Percentiles rank a stretch among this genome's conserved stretches.
Conservation (phyloP, 2,329 filamentous ascomycete genomes). For the Penicillium italicum region DNA sequence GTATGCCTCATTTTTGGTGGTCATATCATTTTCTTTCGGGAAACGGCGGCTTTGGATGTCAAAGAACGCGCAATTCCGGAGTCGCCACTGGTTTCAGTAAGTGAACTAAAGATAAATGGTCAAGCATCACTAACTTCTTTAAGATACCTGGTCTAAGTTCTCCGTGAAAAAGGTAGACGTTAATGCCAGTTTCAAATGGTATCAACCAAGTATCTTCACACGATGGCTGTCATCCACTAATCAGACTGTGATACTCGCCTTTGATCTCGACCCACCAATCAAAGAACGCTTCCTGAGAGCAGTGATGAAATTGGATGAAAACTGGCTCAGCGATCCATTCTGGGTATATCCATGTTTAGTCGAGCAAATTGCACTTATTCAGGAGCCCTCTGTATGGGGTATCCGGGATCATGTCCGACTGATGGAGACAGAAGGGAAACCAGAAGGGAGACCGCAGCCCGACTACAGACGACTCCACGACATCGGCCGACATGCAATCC, state of each 20-base stretch:
- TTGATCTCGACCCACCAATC: conserved; percentile 4
- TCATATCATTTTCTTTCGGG: background rate
- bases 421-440: conserved; percentile 20
- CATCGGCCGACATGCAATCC: conserved; percentile 32
- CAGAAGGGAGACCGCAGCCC: conserved; percentile 11
- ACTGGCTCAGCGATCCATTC: conserved; percentile 17
- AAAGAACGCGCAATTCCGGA: background rate
- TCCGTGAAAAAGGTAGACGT: conserved; percentile 1
- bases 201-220: conserved; percentile 4
- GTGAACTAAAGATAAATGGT: background rate
- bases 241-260: conserved; percentile 17
- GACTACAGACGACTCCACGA: conserved; percentile 29
- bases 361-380: conserved; percentile 19
- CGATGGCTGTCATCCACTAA: conserved; percentile 15
- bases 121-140: background rate
- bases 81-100: conserved; percentile 3
- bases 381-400: conserved; percentile 28
- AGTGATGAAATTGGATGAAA: background rate
- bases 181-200: conserved; percentile 2
- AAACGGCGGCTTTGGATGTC: conserved; percentile 6
- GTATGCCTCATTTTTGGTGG: conserved; percentile 12
- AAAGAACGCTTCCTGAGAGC: background rate
- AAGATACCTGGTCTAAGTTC: conserved; percentile 9
- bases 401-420: conserved; percentile 26
- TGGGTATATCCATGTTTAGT: conserved; percentile 16